Base-by-base conservation (phyloP, 257 asterid genomes). In the Solanum pinnatisectum region DNA sequence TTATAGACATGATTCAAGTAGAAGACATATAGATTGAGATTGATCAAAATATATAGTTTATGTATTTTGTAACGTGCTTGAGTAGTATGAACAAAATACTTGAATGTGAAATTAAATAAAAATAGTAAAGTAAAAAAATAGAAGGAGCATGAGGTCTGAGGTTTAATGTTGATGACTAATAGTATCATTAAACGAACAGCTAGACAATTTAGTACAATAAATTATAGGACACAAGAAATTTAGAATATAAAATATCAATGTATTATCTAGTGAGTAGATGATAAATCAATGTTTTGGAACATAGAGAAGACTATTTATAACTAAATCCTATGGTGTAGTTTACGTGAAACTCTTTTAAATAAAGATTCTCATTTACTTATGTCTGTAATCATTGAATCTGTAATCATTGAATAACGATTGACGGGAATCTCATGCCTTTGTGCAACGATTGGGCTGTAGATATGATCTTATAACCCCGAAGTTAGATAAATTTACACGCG, bases 401-500 rank as follows among this genome's bases (percentile, higher is more conserved):
- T 20, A 59, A 1, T 59, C 12, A 59, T 20, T 59, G 27, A 59
- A 22, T 22, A 59, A 59, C 11, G 13, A 59, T 59, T 63, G 15
- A 63, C 1, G 32, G 15, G 2, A 3, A 63, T 63, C 12, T 23
- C 32, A 23, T 4, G 5, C 71, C 3, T 63, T 63, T n/a, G 13
- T 63, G 27, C 3, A 1, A n/a, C 0, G 0, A 63, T 10, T 4
- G 15, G 1, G 4, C 7, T 63, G 7, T n/a, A 10, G 1, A 63
- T n/a, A n/a, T 63, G 32, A 63, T 63, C 3, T 63, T n/a, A 10
- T n/a, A 2, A 10, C 7, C 15, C 1, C 3, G 2, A 1, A n/a
- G 8, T 22, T 10, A 23, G 7, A 10, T 23, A 1, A 10, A n/a
- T n/a, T 1, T 0, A n/a, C 1, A n/a, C 0, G 16, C 1, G 15